A percentile compares a stretch with the other conserved stretches of the same genome.
phyloP scores from a whole-genome alignment of 78 protist species.

The Guillardia theta region DNA sequence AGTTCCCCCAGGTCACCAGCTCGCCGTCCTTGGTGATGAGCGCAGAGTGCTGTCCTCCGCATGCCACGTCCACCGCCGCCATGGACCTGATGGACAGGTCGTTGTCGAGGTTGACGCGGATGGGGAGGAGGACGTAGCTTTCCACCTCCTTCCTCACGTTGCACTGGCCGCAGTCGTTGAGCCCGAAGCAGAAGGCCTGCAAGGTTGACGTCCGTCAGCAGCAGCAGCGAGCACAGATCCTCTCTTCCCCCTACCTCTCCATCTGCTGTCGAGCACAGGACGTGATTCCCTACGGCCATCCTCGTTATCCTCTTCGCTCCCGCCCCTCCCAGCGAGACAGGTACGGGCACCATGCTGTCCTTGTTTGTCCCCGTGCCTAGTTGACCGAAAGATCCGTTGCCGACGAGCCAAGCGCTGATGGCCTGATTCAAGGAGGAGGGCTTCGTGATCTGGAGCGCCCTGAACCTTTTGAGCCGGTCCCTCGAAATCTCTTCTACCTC shows the following conservation, averaged over 20 bases:
- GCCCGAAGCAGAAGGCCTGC: neutral
- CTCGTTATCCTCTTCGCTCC: neutral
- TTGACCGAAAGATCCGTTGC: neutral
- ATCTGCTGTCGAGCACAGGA: too few species aligned
- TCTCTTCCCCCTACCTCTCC: too few species aligned
- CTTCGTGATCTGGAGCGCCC: neutral
- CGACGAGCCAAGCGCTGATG: neutral
- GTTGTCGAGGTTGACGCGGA: neutral
- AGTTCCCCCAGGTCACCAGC: neutral
- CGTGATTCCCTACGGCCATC: too few species aligned
- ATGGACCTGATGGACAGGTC: neutral
- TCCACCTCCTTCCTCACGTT: neutral
- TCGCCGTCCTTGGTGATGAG: neutral
- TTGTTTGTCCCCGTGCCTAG: neutral
- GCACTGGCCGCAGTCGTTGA: neutral
- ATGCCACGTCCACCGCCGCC: neutral
- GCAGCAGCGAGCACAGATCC: too few species aligned
- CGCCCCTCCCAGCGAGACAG: neutral
- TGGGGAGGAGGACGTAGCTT: neutral
- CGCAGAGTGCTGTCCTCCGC: neutral
- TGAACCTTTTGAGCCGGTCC: neutral
- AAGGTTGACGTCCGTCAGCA: too few species aligned
- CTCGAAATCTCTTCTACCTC: neutral
- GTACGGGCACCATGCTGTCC: neutral
- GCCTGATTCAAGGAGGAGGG: neutral